Evolutionary conservation across 257 asterid species (phyloP).

Genomic region (Nicotiana benthamiana): DNA sequence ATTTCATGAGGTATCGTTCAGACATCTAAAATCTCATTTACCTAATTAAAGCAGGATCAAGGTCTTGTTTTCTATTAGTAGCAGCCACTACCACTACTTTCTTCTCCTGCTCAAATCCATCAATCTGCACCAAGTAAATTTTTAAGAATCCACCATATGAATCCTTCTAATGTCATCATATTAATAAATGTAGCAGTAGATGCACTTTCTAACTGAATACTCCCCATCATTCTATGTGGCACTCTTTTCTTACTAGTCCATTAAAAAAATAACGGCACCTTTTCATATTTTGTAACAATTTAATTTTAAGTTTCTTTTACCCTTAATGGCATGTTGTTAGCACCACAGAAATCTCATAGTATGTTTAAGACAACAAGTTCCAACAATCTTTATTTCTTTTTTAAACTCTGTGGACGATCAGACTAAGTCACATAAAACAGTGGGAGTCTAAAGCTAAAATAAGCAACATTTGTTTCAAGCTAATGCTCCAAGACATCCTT

Average conservation of each 20-base stretch:
- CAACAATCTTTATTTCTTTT: too few species aligned
- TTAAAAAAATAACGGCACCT: too few species aligned
- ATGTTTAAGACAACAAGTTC: too few species aligned
- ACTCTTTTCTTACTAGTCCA: too few species aligned
- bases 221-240: too few species aligned
- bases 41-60: conserved; percentile 96
- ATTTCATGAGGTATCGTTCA: not conserved
- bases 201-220: not conserved
- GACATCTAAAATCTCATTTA: conserved; percentile 12
- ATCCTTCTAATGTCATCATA: conserved; percentile 4
- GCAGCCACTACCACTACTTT: conserved; percentile 94
- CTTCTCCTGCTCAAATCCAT: conserved; percentile 96
- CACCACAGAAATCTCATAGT: too few species aligned
- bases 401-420: too few species aligned
- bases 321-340: too few species aligned
- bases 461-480: not conserved
- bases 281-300: too few species aligned
- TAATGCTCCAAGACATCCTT: not conserved
- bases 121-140: conserved; percentile 52
- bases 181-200: not conserved
- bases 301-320: too few species aligned
- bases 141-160: not conserved
- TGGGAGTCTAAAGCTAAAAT: not conserved
- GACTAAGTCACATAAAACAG: too few species aligned
- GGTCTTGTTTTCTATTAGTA: conserved; percentile 91